phyloP scores from a whole-genome alignment of 2,329 filamentous ascomycete genomes.

The Diaporthe sp. region DNA sequence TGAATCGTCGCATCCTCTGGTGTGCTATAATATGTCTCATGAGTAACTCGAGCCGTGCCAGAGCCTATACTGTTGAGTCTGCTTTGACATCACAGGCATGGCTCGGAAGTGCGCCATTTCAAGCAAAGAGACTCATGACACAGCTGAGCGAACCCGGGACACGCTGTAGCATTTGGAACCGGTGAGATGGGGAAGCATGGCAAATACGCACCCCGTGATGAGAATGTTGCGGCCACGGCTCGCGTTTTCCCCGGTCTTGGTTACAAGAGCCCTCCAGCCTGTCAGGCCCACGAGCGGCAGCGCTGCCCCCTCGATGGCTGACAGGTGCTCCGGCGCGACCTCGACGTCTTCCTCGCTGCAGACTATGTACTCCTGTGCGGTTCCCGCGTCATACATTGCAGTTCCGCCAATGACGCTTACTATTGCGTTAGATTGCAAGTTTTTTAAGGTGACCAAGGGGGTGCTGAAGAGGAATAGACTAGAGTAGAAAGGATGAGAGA shows the following conservation, averaged over 20 bases:
- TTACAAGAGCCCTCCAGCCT: slow-evolving; percentile 87
- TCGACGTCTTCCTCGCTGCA: slow-evolving; percentile 82
- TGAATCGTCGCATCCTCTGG: not conserved
- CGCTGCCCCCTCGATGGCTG: slow-evolving; percentile 81
- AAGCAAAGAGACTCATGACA: not conserved
- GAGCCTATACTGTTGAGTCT: not conserved
- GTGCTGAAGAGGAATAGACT: not conserved
- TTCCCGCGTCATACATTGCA: slow-evolving; percentile 74
- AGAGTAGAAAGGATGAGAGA: not conserved
- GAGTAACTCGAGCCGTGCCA: not conserved
- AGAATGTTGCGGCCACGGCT: slow-evolving; percentile 80
- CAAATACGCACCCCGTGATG: slow-evolving; percentile 73
- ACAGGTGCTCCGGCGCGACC: slow-evolving; percentile 79
- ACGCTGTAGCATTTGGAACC: not conserved
- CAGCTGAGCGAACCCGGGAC: not conserved
- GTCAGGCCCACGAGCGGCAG: slow-evolving; percentile 89
- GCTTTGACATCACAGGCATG: not conserved
- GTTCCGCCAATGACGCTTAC: slow-evolving; percentile 77
- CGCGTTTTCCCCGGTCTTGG: slow-evolving; percentile 76
- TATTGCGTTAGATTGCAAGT: not conserved
- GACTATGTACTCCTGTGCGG: slow-evolving; percentile 79
- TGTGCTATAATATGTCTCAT: too few relatives aligned
- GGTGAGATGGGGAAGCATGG: not conserved
- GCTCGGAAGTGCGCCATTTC: not conserved
- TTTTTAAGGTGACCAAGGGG: not conserved